Evolutionary conservation across 1,284 basidiomycete species (phyloP), one percentile per base, ranked within the genome.

Genomic region (Cutaneotrichosporon cavernicola): DNA sequence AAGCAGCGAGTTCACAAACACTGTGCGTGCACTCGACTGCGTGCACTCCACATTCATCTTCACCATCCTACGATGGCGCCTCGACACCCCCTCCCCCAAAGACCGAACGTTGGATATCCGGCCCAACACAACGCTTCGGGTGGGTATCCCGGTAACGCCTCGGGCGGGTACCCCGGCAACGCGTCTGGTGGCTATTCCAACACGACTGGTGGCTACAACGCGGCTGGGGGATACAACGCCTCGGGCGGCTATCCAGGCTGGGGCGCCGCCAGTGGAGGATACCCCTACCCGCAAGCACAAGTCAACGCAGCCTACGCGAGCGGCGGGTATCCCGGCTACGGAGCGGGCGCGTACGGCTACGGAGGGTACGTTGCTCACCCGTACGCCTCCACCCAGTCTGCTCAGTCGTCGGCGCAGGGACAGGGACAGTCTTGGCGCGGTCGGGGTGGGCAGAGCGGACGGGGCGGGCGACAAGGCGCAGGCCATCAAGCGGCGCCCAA

Each of bases 371-470:
- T 52, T 9, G 32, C 60, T 14, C 43, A 46, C 56, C 56, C 50
- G 2, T 58, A 60, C 47, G 31, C 30, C 13, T 10, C 18, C 18
- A 50, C 46, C 58, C 5, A 43, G 5, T 14, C 47, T 5, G 2
- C 46, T 13, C 36, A 36, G 9, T 10, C 36, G 83, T 32, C 92
- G 91, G 30, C 87, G 90, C 8, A 82, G 83, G 47, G 90, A 90
- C 72, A 83, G 11, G 40, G 40, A 9, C 40, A 26, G 3, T 43
- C 14, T 5, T 13, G 14, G 46, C 46, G 21, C 87, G 32, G 86
- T 95, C 5, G 88, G 91, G 75, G 84, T 85, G 22, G 93, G 96
- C 76, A 90, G 89, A 93, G 92, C 87, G 93, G 96, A 32, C 75
- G 83, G 92, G 22, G 93, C 95, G 79, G 82, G 95, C 57, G 88